Percentiles rank a stretch among this genome's conserved stretches.
Conservation (phyloP, 2,329 filamentous ascomycete species). For the Cordyceps javanica region DNA sequence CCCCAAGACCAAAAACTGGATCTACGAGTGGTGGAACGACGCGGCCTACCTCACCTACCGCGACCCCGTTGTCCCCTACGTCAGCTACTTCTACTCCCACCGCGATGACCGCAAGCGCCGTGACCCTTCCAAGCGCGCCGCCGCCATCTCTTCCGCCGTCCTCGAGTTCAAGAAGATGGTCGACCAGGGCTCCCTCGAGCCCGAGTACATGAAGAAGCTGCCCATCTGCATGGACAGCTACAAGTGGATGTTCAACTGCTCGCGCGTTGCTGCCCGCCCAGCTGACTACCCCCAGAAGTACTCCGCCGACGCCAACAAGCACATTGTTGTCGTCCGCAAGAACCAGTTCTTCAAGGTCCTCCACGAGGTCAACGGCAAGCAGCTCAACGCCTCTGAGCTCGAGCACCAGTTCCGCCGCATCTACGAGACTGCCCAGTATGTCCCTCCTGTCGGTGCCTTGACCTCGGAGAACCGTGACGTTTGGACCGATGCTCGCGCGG, state of each 20-base stretch:
- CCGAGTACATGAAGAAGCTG: slow-evolving; percentile 97
- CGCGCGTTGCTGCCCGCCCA: slow-evolving; percentile 74
- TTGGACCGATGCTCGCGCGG: slow-evolving; percentile 77
- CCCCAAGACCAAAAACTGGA: slow-evolving; percentile 83
- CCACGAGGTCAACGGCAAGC: slow-evolving; percentile 73
- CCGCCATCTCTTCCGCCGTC: slow-evolving; percentile 76
- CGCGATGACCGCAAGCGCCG: slow-evolving; percentile 84
- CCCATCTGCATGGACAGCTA: slow-evolving; percentile 99
- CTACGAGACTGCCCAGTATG: slow-evolving; percentile 67
- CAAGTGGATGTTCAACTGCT: slow-evolving; percentile 97
- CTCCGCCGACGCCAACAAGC: slow-evolving; percentile 65
- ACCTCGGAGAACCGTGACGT: slow-evolving; percentile 91
- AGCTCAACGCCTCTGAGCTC: slow-evolving; percentile 82
- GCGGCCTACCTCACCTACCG: slow-evolving; percentile 88
- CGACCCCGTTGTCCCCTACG: slow-evolving; percentile 93
- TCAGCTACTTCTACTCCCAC: slow-evolving; percentile 99
- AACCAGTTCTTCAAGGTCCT: slow-evolving; percentile 95
- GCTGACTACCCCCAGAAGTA: slow-evolving; percentile 82
- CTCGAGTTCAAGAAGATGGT: slow-evolving; percentile 95
- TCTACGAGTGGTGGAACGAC: slow-evolving; percentile 98
- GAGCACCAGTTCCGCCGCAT: slow-evolving; percentile 83
- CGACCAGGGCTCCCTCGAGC: slow-evolving; percentile 75
- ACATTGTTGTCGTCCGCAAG: slow-evolving; percentile 87
- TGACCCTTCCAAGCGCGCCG: slow-evolving; percentile 86
- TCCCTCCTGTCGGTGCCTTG: slow-evolving; percentile 71